Evolutionary conservation across 768 basidiomycete genomes (phyloP).

Genomic region (Hypholoma sublateritium): DNA sequence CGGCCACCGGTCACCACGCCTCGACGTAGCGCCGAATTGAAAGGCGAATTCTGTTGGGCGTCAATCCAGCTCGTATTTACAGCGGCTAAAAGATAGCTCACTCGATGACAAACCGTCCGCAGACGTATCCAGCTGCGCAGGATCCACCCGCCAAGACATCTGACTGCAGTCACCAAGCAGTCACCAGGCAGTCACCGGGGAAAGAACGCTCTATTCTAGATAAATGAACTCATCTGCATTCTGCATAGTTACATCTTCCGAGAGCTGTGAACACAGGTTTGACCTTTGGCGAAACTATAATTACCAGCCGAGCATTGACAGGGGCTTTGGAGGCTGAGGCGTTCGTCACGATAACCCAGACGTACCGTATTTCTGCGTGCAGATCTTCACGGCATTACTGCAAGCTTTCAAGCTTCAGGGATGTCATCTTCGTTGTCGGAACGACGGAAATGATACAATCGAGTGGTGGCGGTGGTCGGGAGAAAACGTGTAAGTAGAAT

Average conservation of each 20-base stretch:
- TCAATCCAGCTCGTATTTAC: background rate
- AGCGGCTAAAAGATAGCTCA: background rate
- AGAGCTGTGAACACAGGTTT: background rate
- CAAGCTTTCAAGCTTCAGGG: no score
- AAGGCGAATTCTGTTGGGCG: background rate
- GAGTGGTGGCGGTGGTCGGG: background rate
- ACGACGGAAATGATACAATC: no score
- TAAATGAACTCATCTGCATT: background rate
- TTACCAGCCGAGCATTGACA: background rate
- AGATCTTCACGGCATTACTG: no score
- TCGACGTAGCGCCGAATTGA: background rate
- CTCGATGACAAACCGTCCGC: background rate
- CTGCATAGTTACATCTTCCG: background rate
- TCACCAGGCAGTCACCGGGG: background rate
- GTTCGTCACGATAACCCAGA: background rate
- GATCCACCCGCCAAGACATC: background rate
- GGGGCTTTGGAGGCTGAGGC: background rate
- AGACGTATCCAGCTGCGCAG: background rate
- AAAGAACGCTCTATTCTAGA: background rate
- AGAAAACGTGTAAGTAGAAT: background rate
- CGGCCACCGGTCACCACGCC: background rate
- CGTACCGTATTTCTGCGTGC: no score
- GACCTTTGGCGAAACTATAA: background rate
- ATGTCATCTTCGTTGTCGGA: no score
- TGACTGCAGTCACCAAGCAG: background rate